Percentiles rank a stretch among this genome's conserved stretches.
phyloP scores from a whole-genome alignment of 1,139 yeast genomes.

The Nakaseomyces bracarensis region DNA sequence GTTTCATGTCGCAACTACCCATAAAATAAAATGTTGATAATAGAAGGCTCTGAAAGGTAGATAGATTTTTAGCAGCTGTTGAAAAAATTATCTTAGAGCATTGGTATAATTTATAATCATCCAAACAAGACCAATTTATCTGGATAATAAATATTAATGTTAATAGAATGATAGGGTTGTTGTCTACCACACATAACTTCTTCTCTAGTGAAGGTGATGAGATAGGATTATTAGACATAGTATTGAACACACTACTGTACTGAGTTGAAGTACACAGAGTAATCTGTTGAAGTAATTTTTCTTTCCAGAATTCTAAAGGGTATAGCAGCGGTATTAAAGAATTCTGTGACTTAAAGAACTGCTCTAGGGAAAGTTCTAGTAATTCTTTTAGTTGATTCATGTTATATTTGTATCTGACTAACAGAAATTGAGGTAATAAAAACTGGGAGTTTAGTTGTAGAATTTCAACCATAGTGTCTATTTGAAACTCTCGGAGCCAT shows the following conservation, averaged over 20 bases:
- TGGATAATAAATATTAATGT: slow-evolving; percentile 24
- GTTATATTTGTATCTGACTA: slow-evolving; percentile 19
- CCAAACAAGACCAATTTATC: slow-evolving; percentile 26
- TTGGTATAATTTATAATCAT: slow-evolving; percentile 24
- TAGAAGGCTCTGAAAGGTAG: slow-evolving; percentile 20
- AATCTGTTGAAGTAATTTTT: slow-evolving; percentile 8
- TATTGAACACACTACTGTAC: background rate
- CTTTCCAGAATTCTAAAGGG: slow-evolving; percentile 18
- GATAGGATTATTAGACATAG: slow-evolving; percentile 2
- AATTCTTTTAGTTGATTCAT: slow-evolving; percentile 12
- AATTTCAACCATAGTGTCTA: slow-evolving; percentile 5
- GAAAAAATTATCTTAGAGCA: slow-evolving; percentile 22
- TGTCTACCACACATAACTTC: background rate
- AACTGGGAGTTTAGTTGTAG: slow-evolving; percentile 17
- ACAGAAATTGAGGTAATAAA: slow-evolving; percentile 21
- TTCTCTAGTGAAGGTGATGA: background rate
- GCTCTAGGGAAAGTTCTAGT: slow-evolving; percentile 13
- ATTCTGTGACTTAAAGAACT: slow-evolving; percentile 21
- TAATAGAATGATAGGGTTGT: slow-evolving; percentile 16
- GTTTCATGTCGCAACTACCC: slow-evolving; percentile 14
- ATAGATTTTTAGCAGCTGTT: slow-evolving; percentile 14
- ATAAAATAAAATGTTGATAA: slow-evolving; percentile 25
- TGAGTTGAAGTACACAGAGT: slow-evolving; percentile 5
- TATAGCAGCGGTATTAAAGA: slow-evolving; percentile 26
- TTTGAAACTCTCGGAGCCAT: slow-evolving; percentile 6